A percentile compares a stretch with the other conserved stretches of the same genome.
Conservation (phyloP, 495 filamentous ascomycete species). For the Trichoderma asperelloides region DNA sequence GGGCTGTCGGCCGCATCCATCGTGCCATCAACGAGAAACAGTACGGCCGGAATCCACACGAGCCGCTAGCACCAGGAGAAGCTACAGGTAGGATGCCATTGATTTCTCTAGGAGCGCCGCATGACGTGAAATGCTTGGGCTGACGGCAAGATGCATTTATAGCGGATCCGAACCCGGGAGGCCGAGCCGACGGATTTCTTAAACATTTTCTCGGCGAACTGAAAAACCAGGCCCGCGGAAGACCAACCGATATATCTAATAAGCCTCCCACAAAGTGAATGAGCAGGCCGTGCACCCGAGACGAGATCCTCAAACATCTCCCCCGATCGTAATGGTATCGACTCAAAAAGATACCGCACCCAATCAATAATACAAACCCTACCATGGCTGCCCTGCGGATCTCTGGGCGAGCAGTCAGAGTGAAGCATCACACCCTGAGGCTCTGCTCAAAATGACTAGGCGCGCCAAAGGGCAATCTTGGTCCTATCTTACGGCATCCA, state of each 20-base stretch:
- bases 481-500: neutral
- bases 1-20: conserved; percentile 32
- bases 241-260: conserved; percentile 17
- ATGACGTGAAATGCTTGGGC: neutral
- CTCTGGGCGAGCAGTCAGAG: no score
- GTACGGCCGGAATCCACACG: conserved; percentile 31
- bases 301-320: neutral
- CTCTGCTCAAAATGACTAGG: no score
- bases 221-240: conserved; percentile 28
- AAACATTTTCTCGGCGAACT: conserved; percentile 30
- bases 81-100: conserved; percentile 25
- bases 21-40: conserved; percentile 27
- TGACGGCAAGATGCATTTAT: neutral
- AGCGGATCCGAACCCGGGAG: conserved; percentile 11
- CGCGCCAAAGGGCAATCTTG: neutral
- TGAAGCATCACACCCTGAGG: no score
- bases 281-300: neutral
- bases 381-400: neutral
- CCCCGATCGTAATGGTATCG: neutral
- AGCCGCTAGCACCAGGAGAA: conserved; percentile 33
- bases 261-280: conserved; percentile 16
- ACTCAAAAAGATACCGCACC: neutral
- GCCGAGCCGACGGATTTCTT: conserved; percentile 19
- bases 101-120: neutral
- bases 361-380: neutral